Base-by-base conservation (phyloP, 345 rosid species). In the Acer yangbiense region DNA sequence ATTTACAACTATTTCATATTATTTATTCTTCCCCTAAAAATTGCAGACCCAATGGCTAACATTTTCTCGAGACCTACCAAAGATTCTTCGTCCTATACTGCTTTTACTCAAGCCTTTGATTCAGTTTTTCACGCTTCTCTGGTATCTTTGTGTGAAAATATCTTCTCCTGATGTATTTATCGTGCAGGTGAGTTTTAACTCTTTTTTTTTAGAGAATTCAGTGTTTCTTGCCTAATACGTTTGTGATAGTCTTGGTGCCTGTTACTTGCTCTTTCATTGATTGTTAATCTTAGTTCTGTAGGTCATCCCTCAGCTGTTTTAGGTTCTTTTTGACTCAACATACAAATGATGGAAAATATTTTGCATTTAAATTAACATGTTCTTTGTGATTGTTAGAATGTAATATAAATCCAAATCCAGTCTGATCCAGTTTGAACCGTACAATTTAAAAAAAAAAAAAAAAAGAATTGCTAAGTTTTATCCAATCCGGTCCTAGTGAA, bases 71-170 rank as follows among this genome's bases (percentile, higher is more conserved):
- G 61, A 83, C 82, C 75, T 90, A 43, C 94, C 94, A 6, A 91
- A 82, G 87, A 69, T 93, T 76, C 80, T 95, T 74, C 77, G 77
- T 78, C 94, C 95, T 12, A 62, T 92, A 48, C 79, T 89, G 66
- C 97, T 96, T 71, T 74, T 96, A 76, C 80, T 96, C 73, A 94
- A 94, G 92, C 92, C 98, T 21, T 72, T 92, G 74, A 76, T 87
- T 83, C 98, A 94, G 89, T 90, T 96, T 83, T 68, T 90, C 27
- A 80, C 81, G 83, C 94, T 96, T 35, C 95, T 96, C 75, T 96
- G 98, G 97, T 88, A 87, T 82, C 90, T 96, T 81, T 94, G 94
- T 43, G 32, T 96, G 4, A 92, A 84, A 87, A 82, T 92, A 48
- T 88, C 93, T 60, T 75, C 90, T 17, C 95, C 99, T 67, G 97